A percentile compares a stretch with the other conserved stretches of the same genome.
These are phyloP conservation scores for Pezicula radicicola DNA, from an alignment of 2,329 filamentous ascomycete species.

Conservation along the genomic window DNA sequence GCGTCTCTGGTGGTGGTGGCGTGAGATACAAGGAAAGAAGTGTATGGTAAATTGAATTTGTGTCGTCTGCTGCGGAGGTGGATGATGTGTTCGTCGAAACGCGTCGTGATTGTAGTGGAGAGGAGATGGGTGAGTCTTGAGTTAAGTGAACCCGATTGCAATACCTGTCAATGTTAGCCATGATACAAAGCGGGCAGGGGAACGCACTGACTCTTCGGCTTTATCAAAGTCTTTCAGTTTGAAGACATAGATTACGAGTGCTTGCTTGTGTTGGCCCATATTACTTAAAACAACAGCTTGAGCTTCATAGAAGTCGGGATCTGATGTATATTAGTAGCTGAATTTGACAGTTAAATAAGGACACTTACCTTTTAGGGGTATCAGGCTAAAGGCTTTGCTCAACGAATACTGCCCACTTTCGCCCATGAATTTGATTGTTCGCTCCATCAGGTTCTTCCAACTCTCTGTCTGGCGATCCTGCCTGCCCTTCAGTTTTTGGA, in stretches of 20 bases:
- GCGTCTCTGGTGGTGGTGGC: constrained; percentile 69
- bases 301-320: constrained; percentile 82
- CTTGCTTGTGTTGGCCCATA: constrained; percentile 94
- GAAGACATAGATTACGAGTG: constrained; percentile 96
- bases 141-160: constrained; percentile 81
- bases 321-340: constrained; percentile 38
- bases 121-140: constrained; percentile 41
- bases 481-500: constrained; percentile 42
- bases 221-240: constrained; percentile 83
- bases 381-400: constrained; percentile 69
- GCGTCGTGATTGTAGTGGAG: constrained; percentile 30
- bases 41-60: constrained; percentile 84
- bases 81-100: constrained; percentile 21
- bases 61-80: constrained; percentile 45
- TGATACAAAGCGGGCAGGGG: not conserved
- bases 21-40: constrained; percentile 86
- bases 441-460: constrained; percentile 58
- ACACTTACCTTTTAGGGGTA: constrained; percentile 73
- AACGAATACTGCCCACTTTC: constrained; percentile 79
- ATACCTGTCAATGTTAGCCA: constrained; percentile 52
- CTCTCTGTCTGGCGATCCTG: constrained; percentile 39
- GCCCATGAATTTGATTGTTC: constrained; percentile 72
- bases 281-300: constrained; percentile 89
- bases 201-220: constrained; percentile 76
- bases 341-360: not conserved